A percentile compares a stretch with the other conserved stretches of the same genome.
phyloP scores from a whole-genome alignment of 2,329 filamentous ascomycete genomes.

The Aureobasidium sp. region DNA sequence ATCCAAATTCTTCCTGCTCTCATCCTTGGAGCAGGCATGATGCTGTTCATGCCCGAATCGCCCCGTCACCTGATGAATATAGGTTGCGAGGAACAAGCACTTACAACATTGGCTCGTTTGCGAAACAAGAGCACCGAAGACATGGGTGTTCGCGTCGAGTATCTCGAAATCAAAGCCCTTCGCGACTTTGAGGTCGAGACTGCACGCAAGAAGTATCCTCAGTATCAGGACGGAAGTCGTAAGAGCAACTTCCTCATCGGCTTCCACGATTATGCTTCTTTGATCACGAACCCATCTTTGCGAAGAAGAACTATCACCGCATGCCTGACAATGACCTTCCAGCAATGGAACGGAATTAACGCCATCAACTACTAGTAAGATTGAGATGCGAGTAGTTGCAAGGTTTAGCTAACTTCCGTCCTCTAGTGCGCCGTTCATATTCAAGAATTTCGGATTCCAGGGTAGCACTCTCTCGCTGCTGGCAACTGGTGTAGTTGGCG shows the following conservation, averaged over 20 bases:
- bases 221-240: conserved; percentile 27
- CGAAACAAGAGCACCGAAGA: conserved; percentile 54
- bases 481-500: conserved; percentile 61
- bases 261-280: conserved; percentile 16
- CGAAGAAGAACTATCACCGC: conserved; percentile 58
- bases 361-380: conserved; percentile 36
- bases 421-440: conserved; percentile 34
- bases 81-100: conserved; percentile 59
- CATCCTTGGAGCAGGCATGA: conserved; percentile 59
- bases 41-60: conserved; percentile 69
- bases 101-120: conserved; percentile 53
- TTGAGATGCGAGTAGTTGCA: conserved; percentile 20
- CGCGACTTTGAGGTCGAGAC: conserved; percentile 67
- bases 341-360: conserved; percentile 36
- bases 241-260: conserved; percentile 20
- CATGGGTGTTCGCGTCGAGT: conserved; percentile 64
- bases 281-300: conserved; percentile 59
- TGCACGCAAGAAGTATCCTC: conserved; percentile 58
- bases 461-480: conserved; percentile 47
- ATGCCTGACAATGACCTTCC: conserved; percentile 23
- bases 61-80: conserved; percentile 69
- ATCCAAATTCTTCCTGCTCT: conserved; percentile 60
- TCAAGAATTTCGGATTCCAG: conserved; percentile 38
- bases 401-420: background rate
- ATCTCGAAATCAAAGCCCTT: conserved; percentile 74